Evolutionary conservation across 1,284 basidiomycete species (phyloP).

Genomic region (Leccinum colubrinum): DNA sequence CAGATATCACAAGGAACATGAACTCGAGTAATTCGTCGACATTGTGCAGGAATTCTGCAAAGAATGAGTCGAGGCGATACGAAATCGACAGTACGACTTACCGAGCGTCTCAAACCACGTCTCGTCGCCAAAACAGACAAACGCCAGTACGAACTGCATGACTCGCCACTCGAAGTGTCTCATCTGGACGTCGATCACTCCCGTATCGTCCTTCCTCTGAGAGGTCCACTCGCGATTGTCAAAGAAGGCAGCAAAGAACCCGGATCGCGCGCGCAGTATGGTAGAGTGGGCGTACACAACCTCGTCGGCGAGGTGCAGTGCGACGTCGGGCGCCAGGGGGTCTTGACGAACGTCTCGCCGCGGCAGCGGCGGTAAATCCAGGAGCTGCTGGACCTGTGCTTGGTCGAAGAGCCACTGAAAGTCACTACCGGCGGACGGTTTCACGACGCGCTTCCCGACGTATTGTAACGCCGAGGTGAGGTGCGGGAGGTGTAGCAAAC

Average conservation of each 20-base stretch:
- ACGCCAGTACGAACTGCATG: constrained; percentile 77
- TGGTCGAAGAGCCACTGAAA: constrained; percentile 46
- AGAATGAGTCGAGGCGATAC: neutral
- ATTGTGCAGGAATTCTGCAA: constrained; percentile 59
- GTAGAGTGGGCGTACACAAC: constrained; percentile 72
- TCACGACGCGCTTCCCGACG: constrained; percentile 48
- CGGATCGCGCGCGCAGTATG: constrained; percentile 79
- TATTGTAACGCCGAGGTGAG: constrained; percentile 55
- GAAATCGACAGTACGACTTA: no score
- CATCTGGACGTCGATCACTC: constrained; percentile 67
- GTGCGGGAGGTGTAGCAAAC: constrained; percentile 51
- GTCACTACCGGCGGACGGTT: constrained; percentile 47
- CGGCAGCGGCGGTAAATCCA: neutral
- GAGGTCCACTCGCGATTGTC: constrained; percentile 81
- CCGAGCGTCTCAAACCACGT: constrained; percentile 57
- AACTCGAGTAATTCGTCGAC: constrained; percentile 85
- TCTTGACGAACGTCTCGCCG: constrained; percentile 13
- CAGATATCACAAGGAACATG: constrained; percentile 70
- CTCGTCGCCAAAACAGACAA: constrained; percentile 80
- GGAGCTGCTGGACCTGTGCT: constrained; percentile 21
- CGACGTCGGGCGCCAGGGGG: constrained; percentile 60
- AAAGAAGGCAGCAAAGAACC: constrained; percentile 88
- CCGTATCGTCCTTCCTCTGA: constrained; percentile 54
- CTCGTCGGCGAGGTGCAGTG: constrained; percentile 73
- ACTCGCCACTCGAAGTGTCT: constrained; percentile 73